A percentile compares a stretch with the other conserved stretches of the same genome.
phyloP scores from a whole-genome alignment of 768 basidiomycete genomes.

The Tulasnella sp. region DNA sequence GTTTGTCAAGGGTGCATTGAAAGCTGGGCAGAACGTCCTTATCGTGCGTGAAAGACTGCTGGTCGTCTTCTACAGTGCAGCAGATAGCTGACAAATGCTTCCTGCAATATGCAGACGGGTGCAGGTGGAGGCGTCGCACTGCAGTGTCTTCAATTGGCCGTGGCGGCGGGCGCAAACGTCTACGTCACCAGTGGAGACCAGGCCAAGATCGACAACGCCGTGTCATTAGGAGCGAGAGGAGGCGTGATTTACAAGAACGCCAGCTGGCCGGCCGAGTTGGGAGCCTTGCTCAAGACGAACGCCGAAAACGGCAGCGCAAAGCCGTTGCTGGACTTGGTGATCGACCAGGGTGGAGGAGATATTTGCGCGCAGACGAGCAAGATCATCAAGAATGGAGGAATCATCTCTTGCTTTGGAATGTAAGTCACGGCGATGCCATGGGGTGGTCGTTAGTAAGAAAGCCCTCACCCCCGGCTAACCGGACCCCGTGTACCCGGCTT shows the following conservation, averaged over 20 bases:
- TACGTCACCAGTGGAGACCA: slow-evolving; percentile 76
- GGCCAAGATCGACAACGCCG: slow-evolving; percentile 70
- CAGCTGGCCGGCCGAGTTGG: slow-evolving; percentile 59
- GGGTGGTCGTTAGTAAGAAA: neutral
- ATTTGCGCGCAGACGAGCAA: slow-evolving; percentile 57
- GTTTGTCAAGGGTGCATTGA: slow-evolving; percentile 65
- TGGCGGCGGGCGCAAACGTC: slow-evolving; percentile 76
- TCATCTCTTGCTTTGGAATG: slow-evolving; percentile 70
- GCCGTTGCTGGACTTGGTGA: slow-evolving; percentile 57
- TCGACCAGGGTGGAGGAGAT: slow-evolving; percentile 72
- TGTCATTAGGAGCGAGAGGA: slow-evolving; percentile 71
- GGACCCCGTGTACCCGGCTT: neutral
- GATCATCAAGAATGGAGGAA: slow-evolving; percentile 60
- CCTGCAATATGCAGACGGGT: slow-evolving; percentile 51
- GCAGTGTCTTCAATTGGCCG: slow-evolving; percentile 69
- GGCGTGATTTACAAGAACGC: slow-evolving; percentile 73
- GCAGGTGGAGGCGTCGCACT: slow-evolving; percentile 86
- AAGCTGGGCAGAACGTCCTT: slow-evolving; percentile 69
- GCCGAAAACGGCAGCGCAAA: slow-evolving; percentile 23
- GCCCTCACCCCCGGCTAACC: neutral
- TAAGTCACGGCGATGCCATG: slow-evolving; percentile 42
- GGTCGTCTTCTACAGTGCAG: no score
- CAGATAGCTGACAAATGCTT: no score
- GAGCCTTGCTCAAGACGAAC: slow-evolving; percentile 48
- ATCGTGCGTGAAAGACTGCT: slow-evolving; percentile 45